Conservation (phyloP, 495 filamentous ascomycete genomes). For the Podospora comata region DNA sequence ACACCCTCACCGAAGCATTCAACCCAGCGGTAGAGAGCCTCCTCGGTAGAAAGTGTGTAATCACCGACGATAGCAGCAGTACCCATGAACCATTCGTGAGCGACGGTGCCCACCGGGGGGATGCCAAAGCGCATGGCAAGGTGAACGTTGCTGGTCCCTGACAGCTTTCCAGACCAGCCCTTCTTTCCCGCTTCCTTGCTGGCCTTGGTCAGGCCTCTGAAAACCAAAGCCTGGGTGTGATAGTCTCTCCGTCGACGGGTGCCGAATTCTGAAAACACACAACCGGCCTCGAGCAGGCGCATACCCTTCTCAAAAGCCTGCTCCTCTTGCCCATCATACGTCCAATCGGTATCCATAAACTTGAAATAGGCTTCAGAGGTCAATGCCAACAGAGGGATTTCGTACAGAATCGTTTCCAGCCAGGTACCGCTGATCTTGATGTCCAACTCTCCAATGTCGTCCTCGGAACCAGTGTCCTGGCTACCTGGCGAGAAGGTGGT, state of each 20-base stretch:
- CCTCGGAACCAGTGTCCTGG: conserved; percentile 61
- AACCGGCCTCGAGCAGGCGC: conserved; percentile 73
- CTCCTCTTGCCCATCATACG: conserved; percentile 77
- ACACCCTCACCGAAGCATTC: conserved; percentile 88
- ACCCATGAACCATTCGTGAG: conserved; percentile 99
- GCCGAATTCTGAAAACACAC: conserved; percentile 90
- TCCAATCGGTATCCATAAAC: conserved; percentile 90
- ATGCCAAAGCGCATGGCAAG: conserved; percentile 89
- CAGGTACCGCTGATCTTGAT: conserved; percentile 76
- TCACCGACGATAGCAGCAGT: conserved; percentile 87
- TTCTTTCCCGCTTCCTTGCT: conserved; percentile 60
- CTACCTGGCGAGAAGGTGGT: conserved; percentile 62
- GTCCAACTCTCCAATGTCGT: conserved; percentile 68
- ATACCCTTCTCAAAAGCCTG: conserved; percentile 75
- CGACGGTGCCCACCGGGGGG: conserved; percentile 84
- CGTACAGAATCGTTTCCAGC: conserved; percentile 95
- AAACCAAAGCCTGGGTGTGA: conserved; percentile 87
- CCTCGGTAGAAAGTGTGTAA: conserved; percentile 78
- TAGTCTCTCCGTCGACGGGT: conserved; percentile 86
- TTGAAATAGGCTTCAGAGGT: conserved; percentile 96
- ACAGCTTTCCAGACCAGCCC: conserved; percentile 66
- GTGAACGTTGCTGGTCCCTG: conserved; percentile 94
- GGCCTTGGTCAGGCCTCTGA: conserved; percentile 75
- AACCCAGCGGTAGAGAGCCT: conserved; percentile 81
- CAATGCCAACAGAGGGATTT: conserved; percentile 88